Evolutionary conservation across 805 yeast genomes (phyloP), one percentile per base, ranked within the genome.

Genomic region (Candida peoriensis): DNA sequence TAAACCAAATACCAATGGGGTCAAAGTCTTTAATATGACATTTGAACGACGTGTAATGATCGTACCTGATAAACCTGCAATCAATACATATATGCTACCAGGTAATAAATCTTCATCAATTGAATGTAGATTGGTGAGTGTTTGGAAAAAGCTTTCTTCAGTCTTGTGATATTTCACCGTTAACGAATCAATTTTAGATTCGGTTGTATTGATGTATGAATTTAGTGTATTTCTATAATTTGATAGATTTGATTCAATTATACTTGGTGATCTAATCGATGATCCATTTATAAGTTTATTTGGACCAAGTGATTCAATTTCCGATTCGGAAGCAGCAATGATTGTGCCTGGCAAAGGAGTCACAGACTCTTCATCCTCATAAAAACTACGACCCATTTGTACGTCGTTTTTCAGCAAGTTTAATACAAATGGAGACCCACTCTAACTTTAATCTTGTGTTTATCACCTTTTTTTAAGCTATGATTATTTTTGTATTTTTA

Each of bases 31-130:
- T 10, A 81, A 51, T 3, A 78, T 34, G 16, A 78, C 44, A 37
- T 76, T 76, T 38, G 82, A 68, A 48, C 79, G 76, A 50, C 94
- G 81, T 2, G 93, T 75, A 32, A 78, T 48, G 34, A 86, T 78
- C 30, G 81, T 72, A 24, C 95, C 95, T 7, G 86, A 62, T 36
- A 87, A 65, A 3, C 76, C 70, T 11, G 86, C 88, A 20, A 85
- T 72, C 8, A 76, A 53, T 25, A 87, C 67, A 54, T 84, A 87
- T 20, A 84, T 58, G 4, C 78, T 60, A 43, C 81, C 81, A 11
- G 95, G 93, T 32, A 82, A 66, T 33, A 85, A 58, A 32, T 76
- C 83, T 61, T 87, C 95, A 27, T 68, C 59, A 46, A 64, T 74
- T 41, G 73, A 67, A 55, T 80, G 87, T 45, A 87, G 67, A 12